Base-by-base conservation (phyloP, 75 land plant species). In the Picea sitchensis region DNA sequence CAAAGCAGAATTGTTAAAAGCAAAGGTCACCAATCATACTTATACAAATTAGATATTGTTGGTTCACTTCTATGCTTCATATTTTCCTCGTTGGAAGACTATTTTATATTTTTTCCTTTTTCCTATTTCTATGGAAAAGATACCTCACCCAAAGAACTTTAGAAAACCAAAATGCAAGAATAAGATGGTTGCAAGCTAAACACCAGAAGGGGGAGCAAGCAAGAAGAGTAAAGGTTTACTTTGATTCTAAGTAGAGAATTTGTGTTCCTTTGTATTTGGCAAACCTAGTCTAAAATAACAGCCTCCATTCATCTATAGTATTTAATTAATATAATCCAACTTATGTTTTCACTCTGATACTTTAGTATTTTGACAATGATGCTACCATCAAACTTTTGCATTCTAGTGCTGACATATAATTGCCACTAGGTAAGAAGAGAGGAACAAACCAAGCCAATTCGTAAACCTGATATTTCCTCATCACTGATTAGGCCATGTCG, bases 401-500 rank as follows among this genome's bases (percentile, higher is more conserved):
- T 21, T 44, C 44, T n/a, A 38, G 12, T 71, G 51, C 56, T 44
- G 18, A 44, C 23, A 34, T 67, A 32, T 36, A 34, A 4, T 31
- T 14, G 60, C 58, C 57, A 54, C n/a, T 59, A 38, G 18, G n/a
- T 36, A 79, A 61, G 34, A 76, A 59, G 32, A 21, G 13, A 13
- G 59, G 41, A 26, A 58, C 78, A 59, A 82, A 97, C 99, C 96
- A 97, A 81, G 65, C 99, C 98, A 81, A 97, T 95, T 17, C 98
- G 90, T 59, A 97, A 90, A 75, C 99, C 98, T 67, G 94, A 89
- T 18, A 96, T 84, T 69, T 90, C 98, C 58, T 91, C 91, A 85
- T 97, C 99, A 79, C 91, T 88, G 73, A 93, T 89, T 78, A 97
- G 84, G 57, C 99, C 98, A 26, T 82, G 80, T 72, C 98, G 82